Base-by-base conservation (phyloP, 768 basidiomycete genomes). In the Hericium erinaceus region DNA sequence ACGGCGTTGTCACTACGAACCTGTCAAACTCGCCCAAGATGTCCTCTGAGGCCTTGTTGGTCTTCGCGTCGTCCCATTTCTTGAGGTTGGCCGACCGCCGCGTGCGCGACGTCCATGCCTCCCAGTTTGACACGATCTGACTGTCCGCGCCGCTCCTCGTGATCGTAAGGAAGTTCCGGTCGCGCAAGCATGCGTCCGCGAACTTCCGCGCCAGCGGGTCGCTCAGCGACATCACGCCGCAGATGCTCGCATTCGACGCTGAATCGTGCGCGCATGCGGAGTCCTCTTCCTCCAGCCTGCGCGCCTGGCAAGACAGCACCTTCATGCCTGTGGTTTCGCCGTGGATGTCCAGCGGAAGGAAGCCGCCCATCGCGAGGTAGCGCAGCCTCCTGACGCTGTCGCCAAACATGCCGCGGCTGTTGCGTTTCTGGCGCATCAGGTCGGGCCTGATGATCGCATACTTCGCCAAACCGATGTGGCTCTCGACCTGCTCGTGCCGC, bases 341-440 rank as follows among this genome's bases (percentile, higher is more conserved):
- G 9, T 48, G 24, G 41, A 73, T 64, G 50, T 58, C 56, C 48
- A 62, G 62, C 1, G 65, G 58, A 39, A 72, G 63, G 46, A 73
- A 72, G 51, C 69, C 71, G 38, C 67, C 68, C 55, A 73, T 51
- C 4, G 66, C 54, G n/a, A 72, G 57, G 48, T 66, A 64, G 56
- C 57, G 69, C 9, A 66, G 63, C 26, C 64, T 64, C 15, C 64
- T 63, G 57, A 67, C 52, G 9, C 60, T 57, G 51, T 64, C 61
- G 18, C 63, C 54, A 52, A 70, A 69, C 52, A 65, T 65, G 57
- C 61, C 68, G 56, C 63, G 62, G 54, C 70, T 16, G 49, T 18
- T 51, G 20, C 28, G 26, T 26, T 51, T 51, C n/a, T 12, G 24
- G 22, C 16, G 10, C 49, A 10, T 26, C 26, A 24, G 2, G 24